Conservation (phyloP, 2,329 filamentous ascomycete genomes). For the Penicillium sp. region DNA sequence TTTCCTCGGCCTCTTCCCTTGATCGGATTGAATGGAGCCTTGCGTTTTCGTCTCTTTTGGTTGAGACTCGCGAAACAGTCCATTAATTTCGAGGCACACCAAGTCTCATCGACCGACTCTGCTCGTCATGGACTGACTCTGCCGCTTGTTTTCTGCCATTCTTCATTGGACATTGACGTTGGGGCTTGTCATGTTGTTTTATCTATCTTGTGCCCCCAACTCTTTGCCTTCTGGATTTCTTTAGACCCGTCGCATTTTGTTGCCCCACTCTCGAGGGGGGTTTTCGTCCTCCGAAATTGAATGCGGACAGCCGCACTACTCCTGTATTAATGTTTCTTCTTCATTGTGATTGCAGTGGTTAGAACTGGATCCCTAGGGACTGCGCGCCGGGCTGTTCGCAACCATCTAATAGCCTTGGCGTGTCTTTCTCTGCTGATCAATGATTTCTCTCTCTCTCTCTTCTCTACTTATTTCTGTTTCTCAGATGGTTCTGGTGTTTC, state of each 20-base stretch:
- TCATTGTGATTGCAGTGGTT: constrained; percentile 15
- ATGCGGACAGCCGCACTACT: constrained; percentile 7
- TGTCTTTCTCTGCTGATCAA: constrained; percentile 18
- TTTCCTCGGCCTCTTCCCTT: neutral
- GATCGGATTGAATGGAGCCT: neutral
- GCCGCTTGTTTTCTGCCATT: neutral
- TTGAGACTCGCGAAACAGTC: neutral
- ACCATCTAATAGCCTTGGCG: neutral
- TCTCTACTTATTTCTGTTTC: neutral
- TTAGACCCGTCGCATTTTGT: constrained; percentile 19
- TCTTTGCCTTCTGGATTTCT: constrained; percentile 15
- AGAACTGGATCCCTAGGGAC: neutral
- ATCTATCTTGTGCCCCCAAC: neutral
- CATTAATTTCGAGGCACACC: constrained; percentile 7
- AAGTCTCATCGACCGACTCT: constrained; percentile 2
- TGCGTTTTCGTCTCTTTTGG: neutral
- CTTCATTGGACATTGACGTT: neutral
- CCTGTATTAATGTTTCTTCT: constrained; percentile 25
- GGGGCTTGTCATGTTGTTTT: neutral
- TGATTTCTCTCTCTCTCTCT: constrained; percentile 4
- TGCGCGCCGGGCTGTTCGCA: neutral
- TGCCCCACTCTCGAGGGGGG: too few species aligned
- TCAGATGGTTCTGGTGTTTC: constrained; percentile 7
- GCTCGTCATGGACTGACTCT: constrained; percentile 23
- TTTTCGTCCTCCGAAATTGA: neutral